Evolutionary conservation across 2,329 filamentous ascomycete species (phyloP), one percentile per base, ranked within the genome.

Genomic region (Myriangium duriaei): DNA sequence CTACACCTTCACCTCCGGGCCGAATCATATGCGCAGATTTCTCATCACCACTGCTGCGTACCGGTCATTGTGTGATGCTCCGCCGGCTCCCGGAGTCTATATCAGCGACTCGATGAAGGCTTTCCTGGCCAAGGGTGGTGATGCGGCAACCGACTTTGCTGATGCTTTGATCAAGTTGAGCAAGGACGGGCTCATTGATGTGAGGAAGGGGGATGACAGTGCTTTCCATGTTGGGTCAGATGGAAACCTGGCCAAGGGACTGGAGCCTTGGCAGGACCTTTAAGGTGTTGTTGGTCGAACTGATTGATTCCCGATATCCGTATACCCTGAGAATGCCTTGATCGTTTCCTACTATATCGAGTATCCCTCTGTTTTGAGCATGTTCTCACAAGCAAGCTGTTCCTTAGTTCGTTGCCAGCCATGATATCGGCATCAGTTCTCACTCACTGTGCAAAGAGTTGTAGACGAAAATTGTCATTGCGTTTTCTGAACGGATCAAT

Each of bases 21-120:
- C 51, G 6, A 51, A 52, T 38, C 40, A 30, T 11, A 52, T 59
- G 55, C 50, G 53, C 28, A 43, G 39, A 30, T 59, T 58, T 46
- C 49, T 58, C 21, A 37, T 52, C 16, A 33, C 41, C 14, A 57
- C 53, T 3, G 55, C 55, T 7, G 55, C 54, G 4, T 57, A 49
- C 38, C 47, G 54, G 15, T 40, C 42, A 9, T 40, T 57, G 13
- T 48, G 46, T 37, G 51, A 54, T 33, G 24, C 41, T 4, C 34
- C 39, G 7, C 16, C 46, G 9, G 39, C 34, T 14, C 35, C 42
- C 5, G 42, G 38, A 11, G 32, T 45, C 11, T 47, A 44, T 30
- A 29, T 57, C 9, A 45, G 44, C 14, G 49, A 54, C 15, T 44
- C 46, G 11, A 49, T 58, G 42, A 41, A 46, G 24, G 42, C 38